Evolutionary conservation across 768 basidiomycete genomes (phyloP).

Genomic region (Termitomyces sp.): DNA sequence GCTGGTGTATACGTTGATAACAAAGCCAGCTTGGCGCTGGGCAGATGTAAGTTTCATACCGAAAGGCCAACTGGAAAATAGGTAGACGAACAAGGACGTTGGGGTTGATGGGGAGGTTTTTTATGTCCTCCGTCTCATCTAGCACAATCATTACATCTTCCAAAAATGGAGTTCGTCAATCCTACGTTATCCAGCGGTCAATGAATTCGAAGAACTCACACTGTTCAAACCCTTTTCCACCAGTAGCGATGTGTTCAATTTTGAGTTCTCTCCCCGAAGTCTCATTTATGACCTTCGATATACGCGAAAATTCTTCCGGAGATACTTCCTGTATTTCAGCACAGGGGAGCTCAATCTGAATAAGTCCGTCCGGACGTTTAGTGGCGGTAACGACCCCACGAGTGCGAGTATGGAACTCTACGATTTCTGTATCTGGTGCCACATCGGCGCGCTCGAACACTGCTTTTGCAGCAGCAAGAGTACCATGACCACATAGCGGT

Average conservation of each 20-base stretch:
- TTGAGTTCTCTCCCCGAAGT: slow-evolving; percentile 36
- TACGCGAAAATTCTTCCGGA: slow-evolving; percentile 24
- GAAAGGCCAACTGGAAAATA: not conserved
- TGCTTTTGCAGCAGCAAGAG: slow-evolving; percentile 39
- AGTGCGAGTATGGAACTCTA: slow-evolving; percentile 29
- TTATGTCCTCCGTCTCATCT: slow-evolving; percentile 23
- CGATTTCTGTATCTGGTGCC: slow-evolving; percentile 21
- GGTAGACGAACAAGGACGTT: slow-evolving; percentile 3
- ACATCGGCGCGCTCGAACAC: slow-evolving; percentile 31
- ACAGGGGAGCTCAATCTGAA: slow-evolving; percentile 38
- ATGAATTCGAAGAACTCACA: slow-evolving; percentile 21
- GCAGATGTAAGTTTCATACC: not conserved
- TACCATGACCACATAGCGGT: slow-evolving; percentile 41
- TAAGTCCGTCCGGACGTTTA: slow-evolving; percentile 25
- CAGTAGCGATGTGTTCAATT: slow-evolving; percentile 34
- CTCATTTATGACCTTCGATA: slow-evolving; percentile 27
- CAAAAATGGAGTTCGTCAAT: not conserved
- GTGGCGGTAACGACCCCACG: slow-evolving; percentile 25
- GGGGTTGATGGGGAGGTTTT: slow-evolving; percentile 7
- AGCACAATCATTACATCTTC: slow-evolving; percentile 40
- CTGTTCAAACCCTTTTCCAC: slow-evolving; percentile 26
- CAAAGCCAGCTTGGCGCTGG: slow-evolving; percentile 29
- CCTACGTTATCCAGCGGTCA: not conserved
- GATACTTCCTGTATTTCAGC: slow-evolving; percentile 21
- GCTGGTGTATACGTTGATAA: slow-evolving; percentile 37